Evolutionary conservation across 2,329 filamentous ascomycete species (phyloP).

Genomic region (Colletotrichum horii): DNA sequence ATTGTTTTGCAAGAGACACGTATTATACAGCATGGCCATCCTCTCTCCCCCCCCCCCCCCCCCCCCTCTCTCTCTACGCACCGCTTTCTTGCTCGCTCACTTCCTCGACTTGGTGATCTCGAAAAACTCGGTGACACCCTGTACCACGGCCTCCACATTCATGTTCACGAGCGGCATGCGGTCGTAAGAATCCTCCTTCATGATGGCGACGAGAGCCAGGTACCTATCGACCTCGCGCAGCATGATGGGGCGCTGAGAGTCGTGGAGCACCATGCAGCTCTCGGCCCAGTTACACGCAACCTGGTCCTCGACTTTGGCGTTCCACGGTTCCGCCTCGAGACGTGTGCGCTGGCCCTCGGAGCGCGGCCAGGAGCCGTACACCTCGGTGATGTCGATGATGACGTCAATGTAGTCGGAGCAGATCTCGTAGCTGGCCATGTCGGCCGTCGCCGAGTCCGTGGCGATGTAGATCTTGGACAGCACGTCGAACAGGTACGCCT

Average conservation of each 20-base stretch:
- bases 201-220: conserved; percentile 82
- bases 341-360: conserved; percentile 58
- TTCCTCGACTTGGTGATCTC: conserved; percentile 68
- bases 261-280: conserved; percentile 71
- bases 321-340: conserved; percentile 66
- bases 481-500: conserved; percentile 97
- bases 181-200: conserved; percentile 84
- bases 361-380: conserved; percentile 81
- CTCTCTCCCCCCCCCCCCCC: background rate
- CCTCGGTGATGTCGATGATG: conserved; percentile 94
- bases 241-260: conserved; percentile 69
- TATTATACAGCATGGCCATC: background rate
- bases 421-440: conserved; percentile 96
- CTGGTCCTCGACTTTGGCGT: conserved; percentile 68
- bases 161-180: conserved; percentile 86
- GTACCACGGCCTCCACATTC: conserved; percentile 83
- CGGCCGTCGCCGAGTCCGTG: conserved; percentile 89
- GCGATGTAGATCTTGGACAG: conserved; percentile 99
- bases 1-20: background rate
- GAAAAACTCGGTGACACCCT: conserved; percentile 81
- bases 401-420: conserved; percentile 99
- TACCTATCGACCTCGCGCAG: conserved; percentile 75
- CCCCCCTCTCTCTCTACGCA: background rate
- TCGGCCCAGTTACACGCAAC: conserved; percentile 70
- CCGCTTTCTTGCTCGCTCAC: conserved; percentile 20